A percentile compares a stretch with the other conserved stretches of the same genome.
These are phyloP conservation scores for Melampsora abietis-canadensis DNA, from an alignment of 1,284 basidiomycete genomes.

Conservation along the genomic window DNA sequence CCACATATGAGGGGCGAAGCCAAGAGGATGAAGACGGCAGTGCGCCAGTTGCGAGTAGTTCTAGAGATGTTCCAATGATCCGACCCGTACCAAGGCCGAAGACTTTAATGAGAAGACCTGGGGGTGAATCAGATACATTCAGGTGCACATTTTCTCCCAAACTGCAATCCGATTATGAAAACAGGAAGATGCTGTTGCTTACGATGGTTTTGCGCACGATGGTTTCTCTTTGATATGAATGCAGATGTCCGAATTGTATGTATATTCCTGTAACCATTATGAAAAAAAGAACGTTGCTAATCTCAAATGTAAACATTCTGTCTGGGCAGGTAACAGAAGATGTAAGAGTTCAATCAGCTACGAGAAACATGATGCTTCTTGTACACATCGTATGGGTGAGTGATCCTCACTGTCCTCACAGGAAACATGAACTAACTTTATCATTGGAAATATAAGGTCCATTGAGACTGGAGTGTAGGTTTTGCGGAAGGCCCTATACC, in stretches of 20 bases:
- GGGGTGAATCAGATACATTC: background rate
- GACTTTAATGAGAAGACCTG: background rate
- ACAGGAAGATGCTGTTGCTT: no score
- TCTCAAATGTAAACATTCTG: background rate
- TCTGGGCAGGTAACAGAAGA: background rate
- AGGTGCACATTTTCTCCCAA: background rate
- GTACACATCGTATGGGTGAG: slow-evolving; percentile 3
- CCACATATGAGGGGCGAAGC: no score
- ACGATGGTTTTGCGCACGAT: no score
- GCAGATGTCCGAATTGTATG: slow-evolving; percentile 4
- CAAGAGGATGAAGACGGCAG: no score
- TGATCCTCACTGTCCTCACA: background rate
- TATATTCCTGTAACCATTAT: background rate
- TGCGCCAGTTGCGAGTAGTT: no score
- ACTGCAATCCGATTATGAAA: background rate
- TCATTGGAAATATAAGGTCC: background rate
- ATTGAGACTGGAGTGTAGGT: slow-evolving; percentile 1
- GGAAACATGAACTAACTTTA: background rate
- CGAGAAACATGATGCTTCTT: slow-evolving; percentile 3
- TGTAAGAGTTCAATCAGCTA: background rate
- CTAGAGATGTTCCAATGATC: background rate
- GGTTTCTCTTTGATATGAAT: background rate
- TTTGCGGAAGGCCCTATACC: slow-evolving; percentile 2
- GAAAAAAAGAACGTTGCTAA: background rate
- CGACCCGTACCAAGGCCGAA: background rate